Evolutionary conservation across 768 basidiomycete species (phyloP).

Genomic region (Tricholoma bakamatsutake): DNA sequence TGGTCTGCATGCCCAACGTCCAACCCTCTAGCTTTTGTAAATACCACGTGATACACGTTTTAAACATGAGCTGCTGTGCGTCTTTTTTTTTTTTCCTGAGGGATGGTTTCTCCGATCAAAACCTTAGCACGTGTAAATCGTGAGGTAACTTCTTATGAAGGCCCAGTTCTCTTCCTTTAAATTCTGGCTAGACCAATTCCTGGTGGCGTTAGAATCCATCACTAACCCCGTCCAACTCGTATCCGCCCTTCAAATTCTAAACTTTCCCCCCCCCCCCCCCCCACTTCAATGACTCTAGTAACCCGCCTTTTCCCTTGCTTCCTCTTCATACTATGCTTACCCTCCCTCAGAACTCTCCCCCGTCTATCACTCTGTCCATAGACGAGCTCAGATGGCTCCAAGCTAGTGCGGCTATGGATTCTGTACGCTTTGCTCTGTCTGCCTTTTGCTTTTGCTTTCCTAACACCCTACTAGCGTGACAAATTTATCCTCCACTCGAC

Average conservation of each 20-base stretch:
- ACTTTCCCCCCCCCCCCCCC: too few relatives aligned
- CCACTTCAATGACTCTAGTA: background rate
- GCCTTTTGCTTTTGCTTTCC: too few relatives aligned
- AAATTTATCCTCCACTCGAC: background rate
- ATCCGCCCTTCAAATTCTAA: constrained; percentile 4
- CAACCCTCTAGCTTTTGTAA: constrained; percentile 31
- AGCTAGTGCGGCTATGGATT: constrained; percentile 24
- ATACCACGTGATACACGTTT: constrained; percentile 24
- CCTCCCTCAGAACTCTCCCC: background rate
- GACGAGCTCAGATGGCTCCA: constrained; percentile 48
- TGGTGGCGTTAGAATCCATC: constrained; percentile 7
- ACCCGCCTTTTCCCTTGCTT: background rate
- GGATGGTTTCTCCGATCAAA: constrained; percentile 16
- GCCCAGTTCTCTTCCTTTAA: background rate
- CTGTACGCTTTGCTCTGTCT: constrained; percentile 1
- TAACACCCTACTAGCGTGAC: background rate
- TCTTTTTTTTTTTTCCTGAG: constrained; percentile 8
- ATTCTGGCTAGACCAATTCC: background rate
- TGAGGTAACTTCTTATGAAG: constrained; percentile 29
- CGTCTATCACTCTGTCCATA: constrained; percentile 29
- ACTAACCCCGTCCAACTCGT: background rate
- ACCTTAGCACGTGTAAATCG: constrained; percentile 38
- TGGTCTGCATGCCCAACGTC: constrained; percentile 75
- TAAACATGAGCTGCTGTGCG: constrained; percentile 15
- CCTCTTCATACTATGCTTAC: background rate